Percentiles rank a stretch among this genome's conserved stretches.
Conservation (phyloP, 768 basidiomycete genomes). For the Stropharia rugosoannulata region DNA sequence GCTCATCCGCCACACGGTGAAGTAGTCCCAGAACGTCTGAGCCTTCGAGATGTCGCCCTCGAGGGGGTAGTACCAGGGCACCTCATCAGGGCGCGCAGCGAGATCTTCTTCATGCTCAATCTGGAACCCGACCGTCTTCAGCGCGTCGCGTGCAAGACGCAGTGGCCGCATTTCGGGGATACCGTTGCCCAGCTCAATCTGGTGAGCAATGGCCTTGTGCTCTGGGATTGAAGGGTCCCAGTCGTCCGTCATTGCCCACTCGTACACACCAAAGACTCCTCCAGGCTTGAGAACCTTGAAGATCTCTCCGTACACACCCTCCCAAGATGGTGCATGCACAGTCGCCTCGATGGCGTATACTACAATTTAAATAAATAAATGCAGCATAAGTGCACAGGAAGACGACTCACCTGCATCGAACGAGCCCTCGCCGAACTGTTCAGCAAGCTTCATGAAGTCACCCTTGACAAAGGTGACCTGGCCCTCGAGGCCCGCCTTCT, state of each 20-base stretch:
- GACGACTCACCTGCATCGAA: conserved; percentile 85
- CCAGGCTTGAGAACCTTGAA: conserved; percentile 9
- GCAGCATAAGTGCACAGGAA: background rate
- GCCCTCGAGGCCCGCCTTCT: conserved; percentile 67
- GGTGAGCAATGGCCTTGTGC: conserved; percentile 90
- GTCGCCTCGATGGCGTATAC: conserved; percentile 99
- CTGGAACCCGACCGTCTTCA: conserved; percentile 82
- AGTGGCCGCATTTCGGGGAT: conserved; percentile 96
- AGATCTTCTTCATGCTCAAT: conserved; percentile 93
- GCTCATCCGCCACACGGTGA: conserved; percentile 89
- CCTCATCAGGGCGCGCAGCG: conserved; percentile 73
- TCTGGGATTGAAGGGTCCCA: conserved; percentile 86
- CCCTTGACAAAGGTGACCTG: conserved; percentile 86
- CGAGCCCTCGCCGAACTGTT: conserved; percentile 88
- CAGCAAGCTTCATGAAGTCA: conserved; percentile 93
- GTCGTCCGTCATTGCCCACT: conserved; percentile 97
- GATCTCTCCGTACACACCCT: conserved; percentile 86
- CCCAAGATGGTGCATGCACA: conserved; percentile 92
- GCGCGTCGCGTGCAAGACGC: conserved; percentile 65
- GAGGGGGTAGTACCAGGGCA: conserved; percentile 96
- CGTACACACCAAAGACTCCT: conserved; percentile 87
- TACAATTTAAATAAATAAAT: conserved; percentile 23
- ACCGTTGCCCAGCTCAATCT: conserved; percentile 92
- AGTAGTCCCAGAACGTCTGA: conserved; percentile 90
- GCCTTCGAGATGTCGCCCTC: conserved; percentile 92